A percentile compares a stretch with the other conserved stretches of the same genome.
These are phyloP conservation scores for Rhodotorula graminis DNA, from an alignment of 768 basidiomycete genomes.

Conservation along the genomic window DNA sequence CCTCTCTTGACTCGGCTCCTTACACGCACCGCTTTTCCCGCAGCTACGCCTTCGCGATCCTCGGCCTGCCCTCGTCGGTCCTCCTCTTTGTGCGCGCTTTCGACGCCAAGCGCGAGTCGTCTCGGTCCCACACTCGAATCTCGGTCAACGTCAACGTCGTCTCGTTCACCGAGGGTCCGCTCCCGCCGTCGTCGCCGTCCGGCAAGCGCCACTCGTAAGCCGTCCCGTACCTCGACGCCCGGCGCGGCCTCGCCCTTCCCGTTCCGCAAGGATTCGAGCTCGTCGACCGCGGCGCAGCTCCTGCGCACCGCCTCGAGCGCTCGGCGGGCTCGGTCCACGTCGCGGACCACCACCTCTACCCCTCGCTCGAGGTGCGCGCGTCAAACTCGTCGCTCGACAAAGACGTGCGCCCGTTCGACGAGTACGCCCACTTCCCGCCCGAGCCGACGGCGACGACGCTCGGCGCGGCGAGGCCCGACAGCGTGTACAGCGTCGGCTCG, in stretches of 20 bases:
- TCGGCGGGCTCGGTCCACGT: background rate
- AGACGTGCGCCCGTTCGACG: too few species aligned
- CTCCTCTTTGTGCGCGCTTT: background rate
- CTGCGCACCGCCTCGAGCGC: too few species aligned
- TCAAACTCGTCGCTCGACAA: too few species aligned
- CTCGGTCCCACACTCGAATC: background rate
- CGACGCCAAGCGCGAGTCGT: background rate
- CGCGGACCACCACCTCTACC: background rate
- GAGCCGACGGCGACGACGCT: too few species aligned
- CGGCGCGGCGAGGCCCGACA: too few species aligned
- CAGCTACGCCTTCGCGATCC: background rate
- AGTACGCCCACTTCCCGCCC: too few species aligned
- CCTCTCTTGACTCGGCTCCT: too few species aligned
- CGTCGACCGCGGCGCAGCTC: background rate
- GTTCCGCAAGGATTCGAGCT: background rate
- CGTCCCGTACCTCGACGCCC: background rate
- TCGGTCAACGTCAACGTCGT: background rate
- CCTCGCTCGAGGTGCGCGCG: background rate
- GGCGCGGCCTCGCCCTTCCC: background rate
- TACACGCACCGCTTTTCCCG: too few species aligned
- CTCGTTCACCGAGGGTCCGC: background rate
- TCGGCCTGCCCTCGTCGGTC: constrained; percentile 1
- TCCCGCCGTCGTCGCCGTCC: background rate
- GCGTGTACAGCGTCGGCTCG: too few species aligned
- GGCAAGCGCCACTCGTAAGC: background rate